Evolutionary conservation across 1,139 yeast genomes (phyloP).

Genomic region (Saccharomyces uvarum): DNA sequence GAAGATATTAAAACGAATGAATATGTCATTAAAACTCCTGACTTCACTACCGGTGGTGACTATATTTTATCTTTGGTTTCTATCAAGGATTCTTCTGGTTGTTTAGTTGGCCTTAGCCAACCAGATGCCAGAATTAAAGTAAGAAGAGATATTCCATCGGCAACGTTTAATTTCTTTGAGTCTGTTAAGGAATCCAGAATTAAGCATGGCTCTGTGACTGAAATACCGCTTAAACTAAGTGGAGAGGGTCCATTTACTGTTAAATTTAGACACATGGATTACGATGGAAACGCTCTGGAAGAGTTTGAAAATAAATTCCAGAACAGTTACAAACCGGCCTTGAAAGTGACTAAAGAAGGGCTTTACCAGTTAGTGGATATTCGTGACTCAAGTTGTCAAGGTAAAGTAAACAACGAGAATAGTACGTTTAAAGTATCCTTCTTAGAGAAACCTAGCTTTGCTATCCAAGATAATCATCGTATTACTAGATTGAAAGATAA

Average conservation of each 20-base stretch:
- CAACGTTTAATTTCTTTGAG: slow-evolving; percentile 37
- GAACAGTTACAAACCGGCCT: slow-evolving; percentile 35
- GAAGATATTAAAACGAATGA: slow-evolving; percentile 38
- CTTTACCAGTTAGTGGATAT: slow-evolving; percentile 52
- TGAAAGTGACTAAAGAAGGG: slow-evolving; percentile 52
- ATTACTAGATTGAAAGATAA: slow-evolving; percentile 20
- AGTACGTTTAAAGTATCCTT: slow-evolving; percentile 40
- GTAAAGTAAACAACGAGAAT: slow-evolving; percentile 39
- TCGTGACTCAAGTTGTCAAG: slow-evolving; percentile 62
- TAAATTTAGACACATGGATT: slow-evolving; percentile 34
- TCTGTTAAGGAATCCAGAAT: slow-evolving; percentile 35
- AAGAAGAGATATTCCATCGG: slow-evolving; percentile 58
- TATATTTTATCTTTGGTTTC: slow-evolving; percentile 57
- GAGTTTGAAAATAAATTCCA: slow-evolving; percentile 27
- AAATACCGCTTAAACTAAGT: slow-evolving; percentile 50
- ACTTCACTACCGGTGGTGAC: slow-evolving; percentile 57
- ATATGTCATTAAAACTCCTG: slow-evolving; percentile 46
- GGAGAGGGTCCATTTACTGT: slow-evolving; percentile 48
- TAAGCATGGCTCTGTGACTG: slow-evolving; percentile 54
- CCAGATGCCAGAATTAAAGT: slow-evolving; percentile 56
- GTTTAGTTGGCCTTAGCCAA: slow-evolving; percentile 59
- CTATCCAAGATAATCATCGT: slow-evolving; percentile 33
- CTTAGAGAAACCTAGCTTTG: slow-evolving; percentile 50
- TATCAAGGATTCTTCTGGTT: slow-evolving; percentile 64
- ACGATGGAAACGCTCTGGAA: slow-evolving; percentile 28